A percentile compares a stretch with the other conserved stretches of the same genome.
Evolutionary conservation across 345 rosid species (phyloP).

Genomic region (Luvunga scandens): DNA sequence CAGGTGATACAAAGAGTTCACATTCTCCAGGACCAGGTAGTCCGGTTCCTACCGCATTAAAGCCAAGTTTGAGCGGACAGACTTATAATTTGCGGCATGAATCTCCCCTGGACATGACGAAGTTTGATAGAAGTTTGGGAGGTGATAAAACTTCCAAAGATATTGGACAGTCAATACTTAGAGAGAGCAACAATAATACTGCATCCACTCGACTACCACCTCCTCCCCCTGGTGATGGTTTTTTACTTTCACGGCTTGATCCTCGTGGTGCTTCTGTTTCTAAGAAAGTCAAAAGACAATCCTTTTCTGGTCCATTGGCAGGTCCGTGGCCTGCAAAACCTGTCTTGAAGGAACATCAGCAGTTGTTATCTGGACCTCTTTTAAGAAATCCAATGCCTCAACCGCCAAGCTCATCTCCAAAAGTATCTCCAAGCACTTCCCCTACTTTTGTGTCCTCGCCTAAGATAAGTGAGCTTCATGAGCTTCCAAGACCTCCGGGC

Average conservation of each 20-base stretch:
- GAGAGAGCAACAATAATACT: conserved; percentile 56
- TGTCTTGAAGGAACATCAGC: conserved; percentile 41
- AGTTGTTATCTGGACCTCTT: conserved; percentile 68
- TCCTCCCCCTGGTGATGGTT: conserved; percentile 54
- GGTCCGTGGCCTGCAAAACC: conserved; percentile 47
- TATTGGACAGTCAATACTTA: conserved; percentile 38
- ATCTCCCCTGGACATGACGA: conserved; percentile 65
- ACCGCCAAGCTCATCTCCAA: conserved; percentile 51
- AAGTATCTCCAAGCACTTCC: conserved; percentile 57
- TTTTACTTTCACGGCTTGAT: conserved; percentile 44
- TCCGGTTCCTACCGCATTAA: conserved; percentile 33
- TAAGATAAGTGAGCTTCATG: conserved; percentile 94
- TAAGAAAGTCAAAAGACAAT: conserved; percentile 58
- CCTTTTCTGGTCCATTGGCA: conserved; percentile 77
- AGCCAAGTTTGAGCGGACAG: conserved; percentile 34
- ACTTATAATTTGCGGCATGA: conserved; percentile 57
- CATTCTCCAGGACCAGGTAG: conserved; percentile 31
- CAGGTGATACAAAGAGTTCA: conserved; percentile 56
- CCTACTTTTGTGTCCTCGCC: conserved; percentile 78
- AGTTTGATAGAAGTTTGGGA: conserved; percentile 26
- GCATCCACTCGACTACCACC: conserved; percentile 49
- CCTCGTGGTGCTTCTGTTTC: conserved; percentile 30
- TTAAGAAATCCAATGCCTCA: conserved; percentile 51
- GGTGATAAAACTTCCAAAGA: conserved; percentile 43
- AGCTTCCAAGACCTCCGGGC: conserved; percentile 93